These are phyloP conservation scores for Hemileccinum rubropunctum DNA, from an alignment of 768 basidiomycete species.

Conservation along the genomic window DNA sequence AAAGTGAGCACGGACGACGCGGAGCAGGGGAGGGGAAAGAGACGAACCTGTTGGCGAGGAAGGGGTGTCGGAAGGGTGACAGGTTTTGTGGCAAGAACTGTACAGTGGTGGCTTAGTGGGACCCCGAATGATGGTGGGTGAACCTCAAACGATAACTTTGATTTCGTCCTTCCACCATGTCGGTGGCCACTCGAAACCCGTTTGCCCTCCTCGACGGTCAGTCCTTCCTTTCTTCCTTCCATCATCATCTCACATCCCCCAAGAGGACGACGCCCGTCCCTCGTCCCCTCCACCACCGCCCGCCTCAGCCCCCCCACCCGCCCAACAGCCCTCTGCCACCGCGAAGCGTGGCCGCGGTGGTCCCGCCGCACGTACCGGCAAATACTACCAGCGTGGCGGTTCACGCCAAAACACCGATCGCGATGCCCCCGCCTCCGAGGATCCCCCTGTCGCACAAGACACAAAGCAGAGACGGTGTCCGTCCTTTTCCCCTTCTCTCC, in stretches of 20 bases:
- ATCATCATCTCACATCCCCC: constrained; percentile 3
- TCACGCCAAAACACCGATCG: constrained; percentile 39
- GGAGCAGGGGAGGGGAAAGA: no score
- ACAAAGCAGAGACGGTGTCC: constrained; percentile 31
- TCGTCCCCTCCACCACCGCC: constrained; percentile 37
- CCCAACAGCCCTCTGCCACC: constrained; percentile 37
- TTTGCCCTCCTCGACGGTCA: constrained; percentile 80
- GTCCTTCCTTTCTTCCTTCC: constrained; percentile 23
- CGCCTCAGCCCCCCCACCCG: constrained; percentile 15
- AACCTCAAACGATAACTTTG: constrained; percentile 4
- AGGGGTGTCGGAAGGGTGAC: background rate
- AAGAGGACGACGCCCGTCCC: constrained; percentile 48
- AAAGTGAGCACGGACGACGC: constrained; percentile 4
- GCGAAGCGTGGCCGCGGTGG: constrained; percentile 50
- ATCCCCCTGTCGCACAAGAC: constrained; percentile 34
- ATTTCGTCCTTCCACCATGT: constrained; percentile 48
- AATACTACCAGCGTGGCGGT: constrained; percentile 68
- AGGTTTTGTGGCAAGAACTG: constrained; percentile 35
- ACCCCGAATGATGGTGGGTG: constrained; percentile 39
- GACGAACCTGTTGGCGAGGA: constrained; percentile 47
- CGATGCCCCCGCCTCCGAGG: constrained; percentile 40
- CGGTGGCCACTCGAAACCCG: constrained; percentile 87
- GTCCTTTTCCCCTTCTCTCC: constrained; percentile 7
- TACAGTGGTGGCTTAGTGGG: constrained; percentile 45
- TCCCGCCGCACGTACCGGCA: constrained; percentile 62